Base-by-base conservation (phyloP, 306 rosid genomes). In the Lathyrus sativus region DNA sequence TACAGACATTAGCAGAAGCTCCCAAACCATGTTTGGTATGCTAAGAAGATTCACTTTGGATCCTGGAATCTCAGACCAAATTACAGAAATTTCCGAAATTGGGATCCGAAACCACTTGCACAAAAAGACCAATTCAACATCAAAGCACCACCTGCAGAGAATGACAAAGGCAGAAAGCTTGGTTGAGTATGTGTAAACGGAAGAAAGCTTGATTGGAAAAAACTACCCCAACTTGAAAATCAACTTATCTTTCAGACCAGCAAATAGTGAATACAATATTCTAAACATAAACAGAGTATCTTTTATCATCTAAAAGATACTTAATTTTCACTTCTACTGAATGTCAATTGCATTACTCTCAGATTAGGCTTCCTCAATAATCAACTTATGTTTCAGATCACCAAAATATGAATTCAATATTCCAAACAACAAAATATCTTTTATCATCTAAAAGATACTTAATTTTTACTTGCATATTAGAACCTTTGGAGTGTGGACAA, bases 1-100 rank as follows among this genome's bases (percentile, higher is more conserved):
- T 67, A 79, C 76, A 35, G 96, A 85, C 96, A 93, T 93, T 74
- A 93, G 90, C 66, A 86, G 72, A 72, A 90, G 91, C 87, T 93
- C 98, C 98, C 97, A 93, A 59, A 93, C 97, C 97, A 93, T 93
- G 88, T 88, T 88, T 15, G 95, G 98, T 53, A 90, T 93, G 79
- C 98, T 93, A 80, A 88, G 74, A 9, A 79, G 90, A 46, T 86
- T 88, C 85, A 93, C 95, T 90, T 93, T 93, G 5, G 98, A 93
- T 73, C 98, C 98, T 12, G 98, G 97, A 79, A 93, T 93, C 80
- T 93, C 98, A 5, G 90, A 85, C 98, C 98, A 93, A 79, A 77
- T 90, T 80, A 93, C 98, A 53, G 98, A 90, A 71, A 87, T 84
- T 80, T 93, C 98, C n/a, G 83, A 67, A 75, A 93, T 79, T 11